Evolutionary conservation across 495 filamentous ascomycete genomes (phyloP).

Genomic region (Amniculicola lignicola): DNA sequence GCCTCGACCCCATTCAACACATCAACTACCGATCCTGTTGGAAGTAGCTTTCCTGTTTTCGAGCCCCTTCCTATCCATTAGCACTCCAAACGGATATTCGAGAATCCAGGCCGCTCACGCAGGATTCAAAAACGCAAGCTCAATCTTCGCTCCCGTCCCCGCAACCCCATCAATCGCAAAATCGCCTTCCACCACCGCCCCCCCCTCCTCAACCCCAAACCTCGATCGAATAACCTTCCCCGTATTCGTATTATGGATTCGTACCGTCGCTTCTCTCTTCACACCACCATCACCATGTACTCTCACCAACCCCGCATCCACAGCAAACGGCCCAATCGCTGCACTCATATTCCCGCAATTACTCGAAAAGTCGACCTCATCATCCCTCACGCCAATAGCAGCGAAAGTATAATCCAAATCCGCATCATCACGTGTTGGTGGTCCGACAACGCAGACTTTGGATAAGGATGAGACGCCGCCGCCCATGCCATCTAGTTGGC

Average conservation of each 20-base stretch:
- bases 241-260: slow-evolving; percentile 54
- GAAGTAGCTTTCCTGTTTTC: slow-evolving; percentile 61
- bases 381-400: slow-evolving; percentile 59
- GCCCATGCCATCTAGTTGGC: slow-evolving; percentile 70
- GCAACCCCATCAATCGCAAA: slow-evolving; percentile 67
- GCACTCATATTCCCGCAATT: slow-evolving; percentile 73
- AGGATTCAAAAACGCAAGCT: slow-evolving; percentile 63
- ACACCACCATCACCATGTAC: too few species aligned
- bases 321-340: slow-evolving; percentile 62
- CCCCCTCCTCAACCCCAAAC: slow-evolving; percentile 49
- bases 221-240: slow-evolving; percentile 42
- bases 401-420: slow-evolving; percentile 73
- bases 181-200: slow-evolving; percentile 51
- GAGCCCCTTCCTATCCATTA: slow-evolving; percentile 48
- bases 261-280: slow-evolving; percentile 41
- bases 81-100: background rate
- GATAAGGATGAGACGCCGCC: slow-evolving; percentile 66
- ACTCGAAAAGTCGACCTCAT: slow-evolving; percentile 58
- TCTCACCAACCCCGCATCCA: slow-evolving; percentile 52
- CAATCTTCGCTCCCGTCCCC: slow-evolving; percentile 54
- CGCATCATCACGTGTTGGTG: slow-evolving; percentile 48
- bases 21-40: slow-evolving; percentile 59
- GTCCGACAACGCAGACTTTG: slow-evolving; percentile 54
- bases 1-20: slow-evolving; percentile 51
- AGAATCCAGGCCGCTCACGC: slow-evolving; percentile 26